Evolutionary conservation across 2,329 filamentous ascomycete species (phyloP).

Genomic region (Xylariomycetidae sp.): DNA sequence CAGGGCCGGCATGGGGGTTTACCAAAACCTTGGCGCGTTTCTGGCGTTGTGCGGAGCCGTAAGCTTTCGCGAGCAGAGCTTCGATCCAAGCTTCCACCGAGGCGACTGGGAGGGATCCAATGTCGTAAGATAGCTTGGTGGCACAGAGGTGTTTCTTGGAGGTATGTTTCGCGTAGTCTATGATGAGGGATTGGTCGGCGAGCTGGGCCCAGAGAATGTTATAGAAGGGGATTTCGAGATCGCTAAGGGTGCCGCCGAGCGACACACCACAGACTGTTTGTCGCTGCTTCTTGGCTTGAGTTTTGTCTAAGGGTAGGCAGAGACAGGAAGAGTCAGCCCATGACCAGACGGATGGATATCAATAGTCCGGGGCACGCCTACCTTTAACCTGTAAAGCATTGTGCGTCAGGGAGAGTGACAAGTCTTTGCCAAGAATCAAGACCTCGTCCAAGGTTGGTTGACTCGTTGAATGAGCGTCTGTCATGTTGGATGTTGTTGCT

Average conservation of each 20-base stretch:
- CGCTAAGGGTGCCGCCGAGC: slow-evolving; percentile 11
- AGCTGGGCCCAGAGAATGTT: slow-evolving; percentile 80
- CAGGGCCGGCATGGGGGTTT: slow-evolving; percentile 87
- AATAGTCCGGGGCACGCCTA: too few relatives aligned
- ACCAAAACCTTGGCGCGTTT: slow-evolving; percentile 85
- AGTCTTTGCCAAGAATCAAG: too few relatives aligned
- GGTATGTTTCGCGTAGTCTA: slow-evolving; percentile 65
- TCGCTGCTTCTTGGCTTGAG: slow-evolving; percentile 15
- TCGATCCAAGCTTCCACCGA: slow-evolving; percentile 58
- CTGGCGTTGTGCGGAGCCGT: slow-evolving; percentile 59
- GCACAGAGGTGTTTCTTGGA: slow-evolving; percentile 58
- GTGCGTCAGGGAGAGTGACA: too few relatives aligned
- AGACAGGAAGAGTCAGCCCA: too few relatives aligned
- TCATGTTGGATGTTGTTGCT: too few relatives aligned
- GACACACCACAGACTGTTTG: slow-evolving; percentile 22
- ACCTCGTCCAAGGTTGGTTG: too few relatives aligned
- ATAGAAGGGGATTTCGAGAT: slow-evolving; percentile 62
- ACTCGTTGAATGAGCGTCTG: too few relatives aligned
- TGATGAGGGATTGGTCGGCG: slow-evolving; percentile 53
- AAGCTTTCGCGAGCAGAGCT: slow-evolving; percentile 64
- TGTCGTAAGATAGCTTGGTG: slow-evolving; percentile 55
- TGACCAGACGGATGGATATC: too few relatives aligned
- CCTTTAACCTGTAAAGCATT: too few relatives aligned
- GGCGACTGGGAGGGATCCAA: slow-evolving; percentile 36
- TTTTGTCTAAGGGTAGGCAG: slow-evolving; percentile 17